Evolutionary conservation across 208 protist genomes (phyloP).

Genomic region (Trypanosoma mega): DNA sequence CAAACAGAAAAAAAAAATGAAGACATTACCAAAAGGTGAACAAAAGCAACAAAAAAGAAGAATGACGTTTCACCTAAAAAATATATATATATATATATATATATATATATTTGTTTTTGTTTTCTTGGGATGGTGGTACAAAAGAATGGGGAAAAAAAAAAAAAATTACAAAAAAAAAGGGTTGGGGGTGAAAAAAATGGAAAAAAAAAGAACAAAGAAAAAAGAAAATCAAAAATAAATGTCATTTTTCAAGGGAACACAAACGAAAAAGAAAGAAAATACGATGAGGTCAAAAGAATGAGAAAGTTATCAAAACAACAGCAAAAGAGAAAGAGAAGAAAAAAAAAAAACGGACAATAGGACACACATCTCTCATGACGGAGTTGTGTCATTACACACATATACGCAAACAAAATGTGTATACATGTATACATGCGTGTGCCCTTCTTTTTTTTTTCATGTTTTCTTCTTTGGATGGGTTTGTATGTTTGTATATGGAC

Average conservation of each 20-base stretch:
- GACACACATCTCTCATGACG: neutral
- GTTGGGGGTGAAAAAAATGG: neutral
- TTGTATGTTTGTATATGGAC: too few species aligned
- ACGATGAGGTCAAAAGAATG: neutral
- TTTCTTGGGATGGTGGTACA: too few species aligned
- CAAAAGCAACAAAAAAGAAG: neutral
- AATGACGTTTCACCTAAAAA: neutral
- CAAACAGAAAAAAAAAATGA: neutral
- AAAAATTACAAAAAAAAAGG: too few species aligned
- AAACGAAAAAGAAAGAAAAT: neutral
- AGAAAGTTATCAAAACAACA: neutral
- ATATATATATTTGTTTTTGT: too few species aligned
- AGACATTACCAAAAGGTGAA: too few species aligned
- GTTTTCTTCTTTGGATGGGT: too few species aligned
- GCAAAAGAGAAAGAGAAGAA: slow-evolving; percentile 2
- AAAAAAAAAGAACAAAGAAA: slow-evolving; percentile 13
- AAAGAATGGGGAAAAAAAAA: slow-evolving; percentile 3
- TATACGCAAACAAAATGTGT: too few species aligned
- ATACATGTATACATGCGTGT: too few species aligned
- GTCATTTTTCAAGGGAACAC: neutral
- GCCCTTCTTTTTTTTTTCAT: too few species aligned
- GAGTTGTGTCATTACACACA: too few species aligned
- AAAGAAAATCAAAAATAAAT: neutral
- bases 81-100: too few species aligned
- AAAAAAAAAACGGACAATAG: neutral